phyloP scores from a whole-genome alignment of 106 monocot genomes.

The Hemerocallis citrina region DNA sequence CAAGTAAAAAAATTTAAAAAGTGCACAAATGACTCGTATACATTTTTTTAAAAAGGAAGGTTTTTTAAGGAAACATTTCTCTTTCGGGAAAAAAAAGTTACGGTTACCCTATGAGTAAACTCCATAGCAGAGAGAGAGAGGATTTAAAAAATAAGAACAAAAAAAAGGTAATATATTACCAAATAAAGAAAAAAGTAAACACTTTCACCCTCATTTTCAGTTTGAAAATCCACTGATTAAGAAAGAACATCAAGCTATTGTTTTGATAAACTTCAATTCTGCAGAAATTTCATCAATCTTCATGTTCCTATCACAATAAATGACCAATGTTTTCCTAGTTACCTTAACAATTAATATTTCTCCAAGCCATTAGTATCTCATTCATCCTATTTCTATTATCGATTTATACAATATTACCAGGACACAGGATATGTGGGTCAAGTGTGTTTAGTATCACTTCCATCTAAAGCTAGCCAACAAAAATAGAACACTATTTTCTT shows the following conservation, averaged over 20 bases:
- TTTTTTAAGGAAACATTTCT: too few species aligned
- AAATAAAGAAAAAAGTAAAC: neutral
- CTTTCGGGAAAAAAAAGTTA: too few species aligned
- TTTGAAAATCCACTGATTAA: neutral
- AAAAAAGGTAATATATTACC: neutral
- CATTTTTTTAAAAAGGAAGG: too few species aligned
- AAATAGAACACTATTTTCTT: too few species aligned
- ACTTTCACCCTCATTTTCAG: neutral
- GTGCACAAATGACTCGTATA: neutral
- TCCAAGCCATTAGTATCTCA: neutral
- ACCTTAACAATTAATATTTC: neutral
- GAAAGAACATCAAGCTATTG: neutral
- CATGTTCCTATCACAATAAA: neutral
- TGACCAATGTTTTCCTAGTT: neutral
- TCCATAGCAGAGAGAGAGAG: neutral
- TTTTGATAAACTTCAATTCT: neutral
- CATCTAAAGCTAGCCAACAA: neutral
- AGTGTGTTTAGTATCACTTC: neutral
- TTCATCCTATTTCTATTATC: neutral
- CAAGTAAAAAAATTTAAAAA: conserved; percentile 2
- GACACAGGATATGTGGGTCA: too few species aligned
- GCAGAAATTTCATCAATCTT: neutral
- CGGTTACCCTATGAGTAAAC: neutral
- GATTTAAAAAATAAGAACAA: neutral
- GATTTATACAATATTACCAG: too few species aligned